Base-by-base conservation (phyloP, 805 yeast genomes). In the Wickerhamomyces ciferrii region DNA sequence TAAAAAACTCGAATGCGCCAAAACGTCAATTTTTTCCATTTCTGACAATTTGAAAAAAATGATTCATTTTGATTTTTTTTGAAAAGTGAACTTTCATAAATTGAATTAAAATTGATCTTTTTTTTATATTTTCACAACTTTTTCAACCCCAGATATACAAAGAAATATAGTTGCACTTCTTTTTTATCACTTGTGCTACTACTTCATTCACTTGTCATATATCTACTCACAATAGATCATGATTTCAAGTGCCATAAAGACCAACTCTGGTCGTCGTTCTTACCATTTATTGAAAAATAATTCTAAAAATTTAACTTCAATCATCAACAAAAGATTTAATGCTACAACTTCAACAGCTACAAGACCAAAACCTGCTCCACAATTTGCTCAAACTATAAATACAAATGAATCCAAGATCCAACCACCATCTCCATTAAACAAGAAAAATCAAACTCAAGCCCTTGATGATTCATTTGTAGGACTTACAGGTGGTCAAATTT, bases 401-500 rank as follows among this genome's bases (percentile, higher is more conserved):
- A 13, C 43, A 32, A 43, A 42, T 2, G 44, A 46, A 19, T 32
- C 17, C n/a, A 37, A 40, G 11, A 20, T 43, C 20, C 41, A 34
- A 27, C 23, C 20, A 13, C 41, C 29, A 35, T 42, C 19, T 25
- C 48, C 42, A 27, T 39, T 24, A 41, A 43, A 46, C 39, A 41
- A 43, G 46, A 29, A 41, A 41, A 19, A 13, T 17, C 37, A 44
- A 4, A 14, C 40, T 39, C 13, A 20, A 14, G 60, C 56, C 47
- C 78, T 84, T 84, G 95, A 87, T 60, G 91, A 85, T 59, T 86
- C 96, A 5, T 83, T 92, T 60, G 90, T 94, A 46, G 99, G 99
- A 17, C 77, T 90, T 58, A 84, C 96, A n/a, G 99, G 99, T 53
- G 99, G 99, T 57, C 94, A 94, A 70, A 91, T 94, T 52, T 94